A percentile compares a stretch with the other conserved stretches of the same genome.
These are phyloP conservation scores for Pyronema omphalodes DNA, from an alignment of 495 filamentous ascomycete species.

Conservation along the genomic window DNA sequence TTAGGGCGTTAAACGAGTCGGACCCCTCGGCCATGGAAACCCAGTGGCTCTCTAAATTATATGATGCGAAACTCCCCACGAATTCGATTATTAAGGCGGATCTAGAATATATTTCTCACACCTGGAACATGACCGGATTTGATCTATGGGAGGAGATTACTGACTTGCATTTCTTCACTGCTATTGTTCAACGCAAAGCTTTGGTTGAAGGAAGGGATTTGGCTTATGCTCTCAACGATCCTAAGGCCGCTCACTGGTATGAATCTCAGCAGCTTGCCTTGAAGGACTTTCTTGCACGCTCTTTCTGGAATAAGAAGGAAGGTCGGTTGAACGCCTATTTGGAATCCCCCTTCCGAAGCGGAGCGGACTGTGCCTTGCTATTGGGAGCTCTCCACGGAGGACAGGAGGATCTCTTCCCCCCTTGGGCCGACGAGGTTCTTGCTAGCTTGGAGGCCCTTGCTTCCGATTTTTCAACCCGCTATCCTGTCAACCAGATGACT, in stretches of 20 bases:
- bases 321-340: conserved; percentile 37
- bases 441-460: conserved; percentile 45
- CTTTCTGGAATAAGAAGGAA: conserved; percentile 41
- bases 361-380: conserved; percentile 43
- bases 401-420: conserved; percentile 42
- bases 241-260: conserved; percentile 28
- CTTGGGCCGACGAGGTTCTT: conserved; percentile 43
- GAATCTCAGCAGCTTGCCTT: conserved; percentile 38
- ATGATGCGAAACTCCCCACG: conserved; percentile 28
- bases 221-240: conserved; percentile 28
- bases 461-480: conserved; percentile 41
- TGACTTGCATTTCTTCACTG: conserved; percentile 43
- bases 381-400: conserved; percentile 46
- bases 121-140: conserved; percentile 43
- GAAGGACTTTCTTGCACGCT: conserved; percentile 36
- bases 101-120: conserved; percentile 49
- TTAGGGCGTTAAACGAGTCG: conserved; percentile 25
- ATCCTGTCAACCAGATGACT: conserved; percentile 37
- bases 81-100: conserved; percentile 52
- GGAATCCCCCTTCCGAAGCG: conserved; percentile 30
- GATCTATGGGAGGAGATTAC: conserved; percentile 56
- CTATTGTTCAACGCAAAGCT: conserved; percentile 32
- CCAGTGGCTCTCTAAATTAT: conserved; percentile 25
- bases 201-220: conserved; percentile 46
- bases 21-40: conserved; percentile 21